Base-by-base conservation (phyloP, 306 rosid species). In the Benincasa hispida region DNA sequence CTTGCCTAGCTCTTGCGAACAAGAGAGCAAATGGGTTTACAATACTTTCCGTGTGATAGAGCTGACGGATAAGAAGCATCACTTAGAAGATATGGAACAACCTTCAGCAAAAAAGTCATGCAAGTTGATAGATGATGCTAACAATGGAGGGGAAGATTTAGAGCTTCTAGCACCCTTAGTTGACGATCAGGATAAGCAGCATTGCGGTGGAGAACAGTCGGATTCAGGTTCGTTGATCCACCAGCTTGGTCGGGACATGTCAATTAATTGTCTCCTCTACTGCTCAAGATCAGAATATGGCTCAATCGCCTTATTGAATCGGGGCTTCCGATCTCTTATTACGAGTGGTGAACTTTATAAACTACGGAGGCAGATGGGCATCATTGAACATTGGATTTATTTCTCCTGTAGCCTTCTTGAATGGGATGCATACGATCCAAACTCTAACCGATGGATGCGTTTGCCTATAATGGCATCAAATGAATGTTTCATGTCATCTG, bases 351-450 rank as follows among this genome's bases (percentile, higher is more conserved):
- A 91, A 78, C 77, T 93, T 35, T 91, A 91, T 70, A 77, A 39
- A 39, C 58, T 87, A 7, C 85, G 98, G 83, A 76, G 82, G 48
- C 73, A 77, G 60, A 78, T 84, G 87, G 95, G 88, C 2, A 70
- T 89, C 14, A 66, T 81, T 2, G 98, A 93, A 70, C 85, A 89
- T 75, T 93, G 98, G 96, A 81, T 88, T 78, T 93, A 93, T 84
- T 89, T 93, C 78, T 91, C 98, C 14, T 91, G 95, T 74, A 72
- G 65, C 45, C 79, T 85, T 70, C 79, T 79, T 25, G 86, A 85
- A 51, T 93, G 98, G 98, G 87, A 86, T 50, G 96, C 90, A 39
- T 91, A 81, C 60, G 92, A 91, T 88, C 96, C 98, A 10, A 78
- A 48, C 66, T 41, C 74, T 1, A 47, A 69, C 6, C 88, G 81